phyloP scores from a whole-genome alignment of 176 grass and related monocot genomes.

The Miscanthus lutarioriparius region DNA sequence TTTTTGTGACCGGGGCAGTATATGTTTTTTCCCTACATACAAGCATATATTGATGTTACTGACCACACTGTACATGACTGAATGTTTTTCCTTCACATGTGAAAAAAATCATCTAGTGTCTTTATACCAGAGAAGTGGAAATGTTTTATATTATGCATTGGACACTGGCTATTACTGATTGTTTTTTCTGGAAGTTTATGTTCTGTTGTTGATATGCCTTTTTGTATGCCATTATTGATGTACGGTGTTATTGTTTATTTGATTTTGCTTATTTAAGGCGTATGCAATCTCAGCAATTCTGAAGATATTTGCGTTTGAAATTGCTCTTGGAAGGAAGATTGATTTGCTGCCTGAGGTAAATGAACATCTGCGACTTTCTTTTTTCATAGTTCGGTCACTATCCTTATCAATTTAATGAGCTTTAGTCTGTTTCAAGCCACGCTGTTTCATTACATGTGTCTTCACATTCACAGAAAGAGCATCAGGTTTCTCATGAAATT shows the following conservation, averaged over 20 bases:
- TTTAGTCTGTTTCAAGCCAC: conserved; percentile 12
- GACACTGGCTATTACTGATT: neutral
- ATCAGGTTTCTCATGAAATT: conserved; percentile 17
- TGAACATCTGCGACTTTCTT: neutral
- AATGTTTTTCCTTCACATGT: neutral
- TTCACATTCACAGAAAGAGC: conserved; percentile 23
- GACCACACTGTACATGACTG: neutral
- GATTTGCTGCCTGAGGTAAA: conserved; percentile 98
- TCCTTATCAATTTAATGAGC: neutral
- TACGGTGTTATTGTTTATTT: neutral
- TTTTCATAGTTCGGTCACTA: neutral
- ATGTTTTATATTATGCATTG: conserved; percentile 2
- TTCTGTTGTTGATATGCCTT: neutral
- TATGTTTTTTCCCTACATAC: conserved; percentile 22
- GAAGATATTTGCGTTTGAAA: conserved; percentile 94
- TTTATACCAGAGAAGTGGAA: neutral
- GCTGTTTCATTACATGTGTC: conserved; percentile 7
- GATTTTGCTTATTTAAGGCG: conserved; percentile 55
- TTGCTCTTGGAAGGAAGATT: conserved; percentile 76
- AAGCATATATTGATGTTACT: neutral
- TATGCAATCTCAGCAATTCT: conserved; percentile 95
- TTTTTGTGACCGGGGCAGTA: neutral
- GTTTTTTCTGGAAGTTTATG: neutral
- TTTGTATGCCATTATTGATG: conserved; percentile 6
- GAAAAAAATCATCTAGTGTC: neutral